Conservation (phyloP, 495 filamentous ascomycete genomes). For the Terfezia claveryi region DNA sequence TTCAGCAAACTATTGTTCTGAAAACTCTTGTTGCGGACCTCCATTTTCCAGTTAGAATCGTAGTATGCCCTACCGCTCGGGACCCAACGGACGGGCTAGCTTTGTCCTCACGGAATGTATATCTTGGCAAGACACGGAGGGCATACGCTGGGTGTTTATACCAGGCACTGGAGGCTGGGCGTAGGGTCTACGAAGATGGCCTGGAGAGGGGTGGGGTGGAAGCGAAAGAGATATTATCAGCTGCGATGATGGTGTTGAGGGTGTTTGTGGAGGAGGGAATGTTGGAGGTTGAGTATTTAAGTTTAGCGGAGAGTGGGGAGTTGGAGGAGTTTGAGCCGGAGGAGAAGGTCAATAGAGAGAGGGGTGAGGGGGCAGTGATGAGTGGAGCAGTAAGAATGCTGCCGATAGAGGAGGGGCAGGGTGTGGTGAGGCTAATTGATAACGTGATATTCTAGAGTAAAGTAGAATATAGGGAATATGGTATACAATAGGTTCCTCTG, state of each 20-base stretch:
- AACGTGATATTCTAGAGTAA: constrained; percentile 54
- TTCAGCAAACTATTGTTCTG: constrained; percentile 87
- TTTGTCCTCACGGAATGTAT: constrained; percentile 87
- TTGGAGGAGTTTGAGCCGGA: constrained; percentile 53
- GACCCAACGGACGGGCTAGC: constrained; percentile 59
- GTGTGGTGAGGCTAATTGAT: constrained; percentile 75
- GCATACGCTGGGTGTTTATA: constrained; percentile 47
- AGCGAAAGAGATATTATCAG: constrained; percentile 1
- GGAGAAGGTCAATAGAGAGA: constrained; percentile 26
- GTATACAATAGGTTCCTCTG: no score
- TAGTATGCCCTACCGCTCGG: constrained; percentile 50
- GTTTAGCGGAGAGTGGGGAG: constrained; percentile 57
- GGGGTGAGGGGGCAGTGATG: constrained; percentile 47
- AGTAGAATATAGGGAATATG: neutral
- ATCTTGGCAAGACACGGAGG: constrained; percentile 56
- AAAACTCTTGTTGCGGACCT: constrained; percentile 73
- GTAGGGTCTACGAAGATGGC: constrained; percentile 41
- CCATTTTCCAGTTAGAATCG: constrained; percentile 52
- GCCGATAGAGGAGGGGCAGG: constrained; percentile 54
- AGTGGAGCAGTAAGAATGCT: constrained; percentile 83
- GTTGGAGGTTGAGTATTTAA: constrained; percentile 78
- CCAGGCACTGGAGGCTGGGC: constrained; percentile 44
- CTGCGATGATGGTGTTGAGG: constrained; percentile 7
- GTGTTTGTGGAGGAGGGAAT: constrained; percentile 32
- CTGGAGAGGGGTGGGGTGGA: constrained; percentile 27